Percentiles rank a stretch among this genome's conserved stretches.
Conservation (phyloP, 768 basidiomycete genomes). For the Leccinum obscurum region DNA sequence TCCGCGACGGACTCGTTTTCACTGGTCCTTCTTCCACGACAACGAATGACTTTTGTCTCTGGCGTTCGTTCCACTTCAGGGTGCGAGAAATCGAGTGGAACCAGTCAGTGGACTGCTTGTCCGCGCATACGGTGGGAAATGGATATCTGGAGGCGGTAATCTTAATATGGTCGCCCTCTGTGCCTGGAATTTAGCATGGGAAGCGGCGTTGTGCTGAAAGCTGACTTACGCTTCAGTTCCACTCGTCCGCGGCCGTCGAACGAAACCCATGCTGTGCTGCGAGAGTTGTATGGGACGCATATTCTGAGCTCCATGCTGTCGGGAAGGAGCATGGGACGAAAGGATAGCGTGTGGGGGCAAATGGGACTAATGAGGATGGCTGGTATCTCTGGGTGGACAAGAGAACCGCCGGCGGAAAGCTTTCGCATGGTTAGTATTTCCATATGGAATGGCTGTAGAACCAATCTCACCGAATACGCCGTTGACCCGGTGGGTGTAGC, state of each 20-base stretch:
- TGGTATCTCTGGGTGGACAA: slow-evolving; percentile 97
- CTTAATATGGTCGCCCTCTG: slow-evolving; percentile 99
- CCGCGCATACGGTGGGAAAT: slow-evolving; percentile 97
- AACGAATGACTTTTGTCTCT: slow-evolving; percentile 98
- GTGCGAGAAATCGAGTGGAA: slow-evolving; percentile 97
- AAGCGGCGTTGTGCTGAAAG: background rate
- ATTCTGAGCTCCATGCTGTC: slow-evolving; percentile 98
- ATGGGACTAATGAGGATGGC: slow-evolving; percentile 96
- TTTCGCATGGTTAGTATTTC: slow-evolving; percentile 27
- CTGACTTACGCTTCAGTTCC: slow-evolving; percentile 84
- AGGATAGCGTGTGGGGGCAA: slow-evolving; percentile 97
- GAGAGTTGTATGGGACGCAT: slow-evolving; percentile 98
- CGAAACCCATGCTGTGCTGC: slow-evolving; percentile 98
- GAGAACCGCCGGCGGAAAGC: slow-evolving; percentile 95
- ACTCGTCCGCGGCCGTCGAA: slow-evolving; percentile 97
- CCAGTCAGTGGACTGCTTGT: slow-evolving; percentile 98
- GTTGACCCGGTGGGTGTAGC: slow-evolving; percentile 98
- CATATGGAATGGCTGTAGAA: background rate
- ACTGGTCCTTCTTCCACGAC: slow-evolving; percentile 88
- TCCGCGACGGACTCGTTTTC: slow-evolving; percentile 37
- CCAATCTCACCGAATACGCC: slow-evolving; percentile 81
- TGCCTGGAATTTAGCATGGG: slow-evolving; percentile 8
- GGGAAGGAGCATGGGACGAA: slow-evolving; percentile 97
- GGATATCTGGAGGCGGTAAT: slow-evolving; percentile 96
- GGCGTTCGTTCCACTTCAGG: slow-evolving; percentile 98